Evolutionary conservation across 176 grass and related monocot species (phyloP).

Genomic region (Triticum aestivum): DNA sequence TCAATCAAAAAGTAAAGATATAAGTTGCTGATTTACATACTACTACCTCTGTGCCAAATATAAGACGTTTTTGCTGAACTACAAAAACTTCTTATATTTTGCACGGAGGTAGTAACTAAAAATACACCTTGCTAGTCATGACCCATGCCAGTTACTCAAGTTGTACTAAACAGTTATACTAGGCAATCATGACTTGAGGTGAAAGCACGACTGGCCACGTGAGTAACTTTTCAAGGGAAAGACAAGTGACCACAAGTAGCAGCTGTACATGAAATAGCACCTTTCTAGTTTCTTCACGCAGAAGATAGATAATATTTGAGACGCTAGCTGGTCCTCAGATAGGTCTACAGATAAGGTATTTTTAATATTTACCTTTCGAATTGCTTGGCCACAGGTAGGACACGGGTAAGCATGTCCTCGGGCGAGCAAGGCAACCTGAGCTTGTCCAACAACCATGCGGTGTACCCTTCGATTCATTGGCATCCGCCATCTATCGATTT

Average conservation of each 20-base stretch:
- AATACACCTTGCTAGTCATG: not conserved
- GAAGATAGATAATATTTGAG: not conserved
- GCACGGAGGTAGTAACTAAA: not conserved
- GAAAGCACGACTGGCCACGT: not conserved
- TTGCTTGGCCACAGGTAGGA: constrained; percentile 54
- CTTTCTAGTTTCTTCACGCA: not conserved
- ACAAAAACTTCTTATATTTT: too few relatives aligned
- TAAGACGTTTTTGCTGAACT: too few relatives aligned
- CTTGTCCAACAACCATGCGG: constrained; percentile 40
- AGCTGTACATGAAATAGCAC: constrained; percentile 18
- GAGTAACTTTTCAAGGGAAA: not conserved
- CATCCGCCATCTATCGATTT: constrained; percentile 63
- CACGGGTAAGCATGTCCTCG: constrained; percentile 45
- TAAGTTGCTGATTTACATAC: too few relatives aligned
- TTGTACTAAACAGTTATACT: not conserved
- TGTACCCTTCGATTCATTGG: constrained; percentile 53
- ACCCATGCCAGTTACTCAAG: not conserved
- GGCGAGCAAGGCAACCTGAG: constrained; percentile 22
- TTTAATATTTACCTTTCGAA: constrained; percentile 47
- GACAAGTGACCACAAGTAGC: not conserved
- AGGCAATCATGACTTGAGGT: not conserved
- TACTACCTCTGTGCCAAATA: too few relatives aligned
- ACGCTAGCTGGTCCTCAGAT: not conserved
- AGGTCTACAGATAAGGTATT: not conserved
- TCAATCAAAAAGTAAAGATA: too few relatives aligned